These are phyloP conservation scores for Colletotrichum eremochloae DNA, from an alignment of 2,329 filamentous ascomycete genomes.

Conservation along the genomic window DNA sequence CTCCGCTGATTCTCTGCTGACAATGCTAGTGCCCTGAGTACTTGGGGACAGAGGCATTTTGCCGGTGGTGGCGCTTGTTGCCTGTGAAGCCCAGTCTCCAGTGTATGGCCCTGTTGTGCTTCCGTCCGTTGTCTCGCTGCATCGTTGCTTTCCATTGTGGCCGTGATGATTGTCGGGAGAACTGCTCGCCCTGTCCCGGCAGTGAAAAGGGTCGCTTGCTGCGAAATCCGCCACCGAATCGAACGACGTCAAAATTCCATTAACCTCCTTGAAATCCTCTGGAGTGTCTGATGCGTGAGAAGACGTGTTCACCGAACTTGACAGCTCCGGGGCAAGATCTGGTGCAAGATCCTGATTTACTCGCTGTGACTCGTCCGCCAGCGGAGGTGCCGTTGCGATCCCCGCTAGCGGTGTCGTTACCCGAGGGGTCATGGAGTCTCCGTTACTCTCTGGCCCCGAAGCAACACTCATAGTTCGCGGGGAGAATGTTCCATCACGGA, in stretches of 20 bases:
- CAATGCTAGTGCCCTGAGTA: constrained; percentile 75
- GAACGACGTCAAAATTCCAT: constrained; percentile 60
- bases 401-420: constrained; percentile 39
- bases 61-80: constrained; percentile 72
- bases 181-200: constrained; percentile 50
- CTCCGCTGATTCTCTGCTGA: constrained; percentile 71
- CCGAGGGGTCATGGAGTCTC: constrained; percentile 31
- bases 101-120: constrained; percentile 66
- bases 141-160: constrained; percentile 64
- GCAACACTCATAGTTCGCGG: constrained; percentile 61
- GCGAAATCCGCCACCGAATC: constrained; percentile 63
- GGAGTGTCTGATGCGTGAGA: constrained; percentile 51
- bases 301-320: constrained; percentile 48
- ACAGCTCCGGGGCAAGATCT: constrained; percentile 46
- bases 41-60: constrained; percentile 76
- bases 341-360: constrained; percentile 47
- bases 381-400: constrained; percentile 34
- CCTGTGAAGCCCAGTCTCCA: constrained; percentile 73
- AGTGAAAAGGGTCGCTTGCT: constrained; percentile 63
- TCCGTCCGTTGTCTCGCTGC: constrained; percentile 73
- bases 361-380: constrained; percentile 44
- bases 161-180: constrained; percentile 54
- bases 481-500: constrained; percentile 59
- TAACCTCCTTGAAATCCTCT: constrained; percentile 57
- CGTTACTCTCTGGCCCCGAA: constrained; percentile 40